A percentile compares a stretch with the other conserved stretches of the same genome.
These are phyloP conservation scores for Tillandsia fasciculata DNA, from an alignment of 176 grass and related monocot species.

Conservation along the genomic window DNA sequence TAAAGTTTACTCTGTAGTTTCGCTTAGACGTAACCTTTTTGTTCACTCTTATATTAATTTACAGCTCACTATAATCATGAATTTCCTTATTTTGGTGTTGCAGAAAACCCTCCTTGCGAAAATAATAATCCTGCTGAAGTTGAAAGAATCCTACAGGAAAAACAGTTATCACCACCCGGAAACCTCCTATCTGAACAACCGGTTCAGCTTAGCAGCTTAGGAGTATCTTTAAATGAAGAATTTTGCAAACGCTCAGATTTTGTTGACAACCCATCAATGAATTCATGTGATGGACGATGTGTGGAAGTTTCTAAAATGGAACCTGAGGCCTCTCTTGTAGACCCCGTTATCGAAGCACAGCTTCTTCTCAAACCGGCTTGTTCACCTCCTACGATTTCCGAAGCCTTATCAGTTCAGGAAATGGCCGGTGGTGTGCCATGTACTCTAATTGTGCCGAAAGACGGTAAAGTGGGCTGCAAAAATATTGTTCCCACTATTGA, in stretches of 20 bases:
- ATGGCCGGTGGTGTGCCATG: slow-evolving; percentile 23
- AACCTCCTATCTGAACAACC: background rate
- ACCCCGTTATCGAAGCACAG: slow-evolving; percentile 19
- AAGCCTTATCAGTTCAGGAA: slow-evolving; percentile 42
- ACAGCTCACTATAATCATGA: slow-evolving; percentile 11
- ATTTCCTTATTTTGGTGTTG: slow-evolving; percentile 14
- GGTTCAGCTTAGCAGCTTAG: background rate
- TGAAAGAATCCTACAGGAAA: slow-evolving; percentile 15
- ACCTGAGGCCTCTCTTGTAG: slow-evolving; percentile 27
- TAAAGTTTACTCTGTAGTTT: background rate
- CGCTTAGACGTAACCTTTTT: background rate
- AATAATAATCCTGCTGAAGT: background rate
- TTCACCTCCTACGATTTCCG: slow-evolving; percentile 17
- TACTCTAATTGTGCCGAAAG: slow-evolving; percentile 5
- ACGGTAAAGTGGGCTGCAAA: slow-evolving; percentile 9
- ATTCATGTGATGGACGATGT: slow-evolving; percentile 3
- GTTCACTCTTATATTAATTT: background rate
- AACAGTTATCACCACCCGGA: background rate
- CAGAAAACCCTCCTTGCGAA: slow-evolving; percentile 13
- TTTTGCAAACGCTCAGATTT: slow-evolving; percentile 22
- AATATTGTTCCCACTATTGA: background rate
- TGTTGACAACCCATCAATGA: slow-evolving; percentile 11
- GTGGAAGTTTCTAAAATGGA: background rate
- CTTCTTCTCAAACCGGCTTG: slow-evolving; percentile 23
- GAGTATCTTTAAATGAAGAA: slow-evolving; percentile 17